These are phyloP conservation scores for Chalciporus sp. DNA, from an alignment of 1,284 basidiomycete species.

Conservation along the genomic window DNA sequence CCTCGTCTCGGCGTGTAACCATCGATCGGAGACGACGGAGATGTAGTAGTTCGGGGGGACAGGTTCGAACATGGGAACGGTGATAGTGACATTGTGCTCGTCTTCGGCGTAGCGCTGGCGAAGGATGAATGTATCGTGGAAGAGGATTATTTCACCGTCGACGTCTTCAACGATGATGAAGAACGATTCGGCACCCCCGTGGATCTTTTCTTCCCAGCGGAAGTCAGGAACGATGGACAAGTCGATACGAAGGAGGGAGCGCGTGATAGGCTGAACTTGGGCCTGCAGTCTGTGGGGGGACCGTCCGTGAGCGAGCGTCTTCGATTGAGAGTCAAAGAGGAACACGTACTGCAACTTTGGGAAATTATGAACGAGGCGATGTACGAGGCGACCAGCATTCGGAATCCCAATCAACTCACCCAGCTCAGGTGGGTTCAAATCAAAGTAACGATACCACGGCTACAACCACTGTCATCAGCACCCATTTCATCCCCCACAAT, in stretches of 20 bases:
- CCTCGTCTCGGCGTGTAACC: slow-evolving; percentile 94
- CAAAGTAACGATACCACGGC: slow-evolving; percentile 97
- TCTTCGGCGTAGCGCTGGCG: slow-evolving; percentile 90
- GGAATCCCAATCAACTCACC: slow-evolving; percentile 95
- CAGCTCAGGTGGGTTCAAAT: slow-evolving; percentile 82
- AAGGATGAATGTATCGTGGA: slow-evolving; percentile 92
- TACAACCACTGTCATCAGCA: slow-evolving; percentile 30
- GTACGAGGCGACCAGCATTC: slow-evolving; percentile 88
- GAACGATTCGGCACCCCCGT: slow-evolving; percentile 88
- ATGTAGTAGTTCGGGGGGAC: slow-evolving; percentile 98
- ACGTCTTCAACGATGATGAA: slow-evolving; percentile 96
- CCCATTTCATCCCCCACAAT: background rate
- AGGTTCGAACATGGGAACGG: slow-evolving; percentile 95
- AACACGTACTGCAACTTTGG: slow-evolving; percentile 84
- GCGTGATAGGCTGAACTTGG: slow-evolving; percentile 92
- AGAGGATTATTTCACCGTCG: slow-evolving; percentile 94
- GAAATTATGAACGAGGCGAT: slow-evolving; percentile 96
- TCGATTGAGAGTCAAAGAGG: slow-evolving; percentile 4
- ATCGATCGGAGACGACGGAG: slow-evolving; percentile 91
- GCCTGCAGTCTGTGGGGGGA: slow-evolving; percentile 71
- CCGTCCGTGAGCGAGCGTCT: background rate
- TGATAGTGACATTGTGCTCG: slow-evolving; percentile 93
- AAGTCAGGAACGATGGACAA: slow-evolving; percentile 94
- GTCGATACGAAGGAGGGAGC: slow-evolving; percentile 86
- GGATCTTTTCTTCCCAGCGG: slow-evolving; percentile 95